phyloP scores from a whole-genome alignment of 257 asterid species.

The Solanum etuberosum region DNA sequence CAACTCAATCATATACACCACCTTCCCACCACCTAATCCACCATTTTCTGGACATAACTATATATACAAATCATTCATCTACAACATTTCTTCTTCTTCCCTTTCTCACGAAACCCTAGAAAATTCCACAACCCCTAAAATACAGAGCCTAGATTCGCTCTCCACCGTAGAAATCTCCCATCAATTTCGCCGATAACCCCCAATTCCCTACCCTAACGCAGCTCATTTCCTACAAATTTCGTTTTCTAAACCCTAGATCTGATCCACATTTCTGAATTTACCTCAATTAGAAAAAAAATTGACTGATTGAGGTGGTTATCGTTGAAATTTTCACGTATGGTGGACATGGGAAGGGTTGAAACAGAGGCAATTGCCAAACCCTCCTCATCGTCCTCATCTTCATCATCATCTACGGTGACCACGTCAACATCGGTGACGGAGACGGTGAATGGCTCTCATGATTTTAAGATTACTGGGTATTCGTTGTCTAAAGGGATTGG shows the following conservation, averaged over 20 bases:
- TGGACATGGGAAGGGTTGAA: constrained; percentile 62
- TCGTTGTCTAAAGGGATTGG: constrained; percentile 78
- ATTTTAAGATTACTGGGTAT: constrained; percentile 76
- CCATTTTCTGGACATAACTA: background rate
- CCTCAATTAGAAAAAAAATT: background rate
- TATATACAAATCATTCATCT: background rate
- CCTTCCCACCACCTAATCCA: background rate
- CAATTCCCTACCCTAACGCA: background rate
- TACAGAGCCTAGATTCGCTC: constrained; percentile 3
- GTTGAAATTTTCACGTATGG: constrained; percentile 3
- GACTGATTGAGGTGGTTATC: background rate
- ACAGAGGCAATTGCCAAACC: constrained; percentile 37
- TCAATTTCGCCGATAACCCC: background rate
- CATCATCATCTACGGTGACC: constrained; percentile 39
- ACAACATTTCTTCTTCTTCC: background rate
- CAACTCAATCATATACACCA: background rate
- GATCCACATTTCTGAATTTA: background rate
- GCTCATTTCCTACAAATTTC: background rate
- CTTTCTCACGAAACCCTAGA: constrained; percentile 3
- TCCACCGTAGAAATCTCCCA: background rate
- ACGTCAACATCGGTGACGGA: constrained; percentile 71
- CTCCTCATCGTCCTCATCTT: constrained; percentile 29
- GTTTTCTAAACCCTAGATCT: constrained; percentile 24
- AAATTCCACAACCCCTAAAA: background rate
- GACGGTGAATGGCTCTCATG: constrained; percentile 77